These are phyloP conservation scores for Taphrina communis DNA, from an alignment of 1,139 yeast genomes.

Conservation along the genomic window DNA sequence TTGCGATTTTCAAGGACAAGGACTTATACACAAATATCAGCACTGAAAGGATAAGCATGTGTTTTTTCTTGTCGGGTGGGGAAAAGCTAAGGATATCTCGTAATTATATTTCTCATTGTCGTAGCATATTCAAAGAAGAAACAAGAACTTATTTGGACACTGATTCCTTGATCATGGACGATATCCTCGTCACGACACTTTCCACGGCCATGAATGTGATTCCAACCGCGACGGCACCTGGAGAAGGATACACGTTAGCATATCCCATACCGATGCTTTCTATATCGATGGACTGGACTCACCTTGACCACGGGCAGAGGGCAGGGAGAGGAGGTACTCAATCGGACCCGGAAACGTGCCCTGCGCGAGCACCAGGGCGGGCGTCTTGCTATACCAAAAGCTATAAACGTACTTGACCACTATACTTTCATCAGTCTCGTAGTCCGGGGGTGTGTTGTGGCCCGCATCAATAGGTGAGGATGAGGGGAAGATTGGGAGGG, in stretches of 20 bases:
- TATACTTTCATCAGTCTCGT: neutral
- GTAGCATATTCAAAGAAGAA: conserved; percentile 9
- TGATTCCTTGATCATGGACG: neutral
- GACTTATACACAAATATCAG: neutral
- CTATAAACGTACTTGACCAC: conserved; percentile 20
- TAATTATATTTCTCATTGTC: neutral
- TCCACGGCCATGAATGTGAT: conserved; percentile 10
- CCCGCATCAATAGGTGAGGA: too few relatives aligned
- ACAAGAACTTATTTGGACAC: neutral
- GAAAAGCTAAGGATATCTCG: neutral
- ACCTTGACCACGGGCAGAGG: conserved; percentile 25
- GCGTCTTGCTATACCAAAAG: conserved; percentile 6
- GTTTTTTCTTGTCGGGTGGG: neutral
- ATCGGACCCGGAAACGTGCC: conserved; percentile 17
- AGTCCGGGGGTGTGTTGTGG: too few relatives aligned
- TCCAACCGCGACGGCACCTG: conserved; percentile 27
- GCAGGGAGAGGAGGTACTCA: conserved; percentile 16
- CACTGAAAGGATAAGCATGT: neutral
- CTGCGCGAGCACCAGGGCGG: neutral
- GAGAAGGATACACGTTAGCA: too few relatives aligned
- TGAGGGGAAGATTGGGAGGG: too few relatives aligned
- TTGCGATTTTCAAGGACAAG: neutral
- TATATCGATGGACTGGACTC: neutral
- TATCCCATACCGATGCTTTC: too few relatives aligned
- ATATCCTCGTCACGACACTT: conserved; percentile 10